Evolutionary conservation across 2,329 filamentous ascomycete species (phyloP), one percentile per base, ranked within the genome.

Genomic region (Fusarium sp.): DNA sequence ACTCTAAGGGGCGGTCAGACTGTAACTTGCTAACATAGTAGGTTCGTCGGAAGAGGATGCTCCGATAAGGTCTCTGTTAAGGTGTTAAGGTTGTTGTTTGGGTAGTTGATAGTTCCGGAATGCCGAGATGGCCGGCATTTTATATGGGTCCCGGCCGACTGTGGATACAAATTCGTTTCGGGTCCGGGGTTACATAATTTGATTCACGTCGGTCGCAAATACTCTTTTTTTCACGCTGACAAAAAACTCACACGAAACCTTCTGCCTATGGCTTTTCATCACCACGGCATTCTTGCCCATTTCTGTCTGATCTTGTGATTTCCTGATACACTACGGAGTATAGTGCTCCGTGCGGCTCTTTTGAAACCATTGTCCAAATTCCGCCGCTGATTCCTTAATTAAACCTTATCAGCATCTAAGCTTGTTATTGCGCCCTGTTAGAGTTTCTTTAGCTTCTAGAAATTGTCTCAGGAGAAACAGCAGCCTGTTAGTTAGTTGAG

Each of bases 321-420:
- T 12, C 7, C 15, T 40, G n/a, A 7, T 26, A 38, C 41, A 49
- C 35, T 44, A 25, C 19, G 19, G 19, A 19, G 19, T 19, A 19
- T 19, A 34, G 22, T 51, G 29, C 39, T 22, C 60, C 56, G 28
- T 64, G 51, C 40, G n/a, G 22, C 28, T 15, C 31, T 25, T 47
- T 35, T 65, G 42, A 45, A 61, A 61, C 61, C 28, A 39, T 22
- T 11, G 26, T 36, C 24, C 25, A 36, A 42, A 53, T 40, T n/a
- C 51, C 29, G 35, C 13, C 36, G 32, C 22, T 19, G 31, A 52
- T 50, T 53, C 61, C 61, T 65, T 62, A 62, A 65, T 65, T 26
- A 65, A 65, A 65, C 61, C 51, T 64, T 65, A 56, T 44, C 42
- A 28, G 31, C 28, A 32, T 39, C 41, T 56, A 46, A 48, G 43